phyloP scores from a whole-genome alignment of 2,329 filamentous ascomycete species.

The Hypoxylon rubiginosum region DNA sequence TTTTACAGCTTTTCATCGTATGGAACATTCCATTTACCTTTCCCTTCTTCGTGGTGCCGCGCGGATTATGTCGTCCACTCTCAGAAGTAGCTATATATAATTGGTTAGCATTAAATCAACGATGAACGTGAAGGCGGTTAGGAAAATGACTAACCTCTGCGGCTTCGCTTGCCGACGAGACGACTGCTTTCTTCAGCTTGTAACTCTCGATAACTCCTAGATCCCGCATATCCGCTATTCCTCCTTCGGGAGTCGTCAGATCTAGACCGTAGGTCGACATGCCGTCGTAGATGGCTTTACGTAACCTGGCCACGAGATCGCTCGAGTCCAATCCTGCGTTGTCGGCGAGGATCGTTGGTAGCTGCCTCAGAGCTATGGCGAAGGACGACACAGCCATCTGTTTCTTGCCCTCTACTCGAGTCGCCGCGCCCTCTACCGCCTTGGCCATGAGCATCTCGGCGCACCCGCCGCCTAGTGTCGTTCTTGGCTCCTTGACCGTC shows the following conservation, averaged over 20 bases:
- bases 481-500: conserved; percentile 93
- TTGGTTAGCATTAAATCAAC: conserved; percentile 41
- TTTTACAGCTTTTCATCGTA: conserved; percentile 35
- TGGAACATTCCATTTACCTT: conserved; percentile 62
- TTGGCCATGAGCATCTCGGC: conserved; percentile 99
- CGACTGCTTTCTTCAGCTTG: conserved; percentile 98
- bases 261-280: conserved; percentile 94
- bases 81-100: conserved; percentile 79
- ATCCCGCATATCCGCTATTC: conserved; percentile 95
- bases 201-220: conserved; percentile 97
- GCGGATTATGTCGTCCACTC: conserved; percentile 98
- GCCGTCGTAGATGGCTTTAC: conserved; percentile 95
- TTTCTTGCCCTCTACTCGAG: conserved; percentile 96
- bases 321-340: conserved; percentile 97
- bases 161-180: conserved; percentile 94
- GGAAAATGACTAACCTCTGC: conserved; percentile 78
- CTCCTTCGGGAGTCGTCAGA: conserved; percentile 87
- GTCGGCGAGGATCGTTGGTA: conserved; percentile 96
- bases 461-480: conserved; percentile 94
- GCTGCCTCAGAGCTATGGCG: conserved; percentile 87
- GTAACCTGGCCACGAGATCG: conserved; percentile 89
- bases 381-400: conserved; percentile 94
- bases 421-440: conserved; percentile 92
- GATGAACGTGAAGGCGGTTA: neutral
- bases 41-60: conserved; percentile 88